phyloP scores from a whole-genome alignment of 768 basidiomycete species.

The Pluteus cervinus region DNA sequence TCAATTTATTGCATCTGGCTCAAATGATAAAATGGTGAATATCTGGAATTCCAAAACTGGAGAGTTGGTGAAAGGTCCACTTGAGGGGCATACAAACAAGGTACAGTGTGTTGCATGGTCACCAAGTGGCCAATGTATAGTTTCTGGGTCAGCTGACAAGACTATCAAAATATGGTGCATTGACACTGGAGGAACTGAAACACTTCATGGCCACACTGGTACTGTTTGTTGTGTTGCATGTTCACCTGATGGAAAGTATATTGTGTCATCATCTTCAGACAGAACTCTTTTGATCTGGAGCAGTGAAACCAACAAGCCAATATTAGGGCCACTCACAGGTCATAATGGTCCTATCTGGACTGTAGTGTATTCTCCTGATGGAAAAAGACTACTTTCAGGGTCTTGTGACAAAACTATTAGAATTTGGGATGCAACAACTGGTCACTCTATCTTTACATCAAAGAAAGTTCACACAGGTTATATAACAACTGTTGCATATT shows the following conservation, averaged over 20 bases:
- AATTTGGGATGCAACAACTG: conserved; percentile 14
- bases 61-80: conserved; percentile 2
- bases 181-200: conserved; percentile 2
- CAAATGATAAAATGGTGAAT: conserved; percentile 14
- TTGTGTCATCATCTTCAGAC: conserved; percentile 12
- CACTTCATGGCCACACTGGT: conserved; percentile 7
- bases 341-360: conserved; percentile 11
- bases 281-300: conserved; percentile 16
- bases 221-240: too few relatives aligned
- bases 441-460: too few relatives aligned
- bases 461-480: conserved; percentile 25
- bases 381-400: conserved; percentile 10
- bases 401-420: conserved; percentile 14
- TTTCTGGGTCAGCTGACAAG: conserved; percentile 13
- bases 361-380: conserved; percentile 14
- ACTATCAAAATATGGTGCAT: conserved; percentile 10
- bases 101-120: conserved; percentile 15
- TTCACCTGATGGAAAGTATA: conserved; percentile 8
- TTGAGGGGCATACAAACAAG: conserved; percentile 9
- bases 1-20: conserved; percentile 13
- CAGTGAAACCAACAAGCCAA: conserved; percentile 6
- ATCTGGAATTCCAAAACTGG: conserved; percentile 14
- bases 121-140: conserved; percentile 10
- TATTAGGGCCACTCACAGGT: conserved; percentile 11
- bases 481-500: conserved; percentile 30